A percentile compares a stretch with the other conserved stretches of the same genome.
phyloP scores from a whole-genome alignment of 176 grass and related monocot species.

The bread wheat (Triticum aestivum) region DNA sequence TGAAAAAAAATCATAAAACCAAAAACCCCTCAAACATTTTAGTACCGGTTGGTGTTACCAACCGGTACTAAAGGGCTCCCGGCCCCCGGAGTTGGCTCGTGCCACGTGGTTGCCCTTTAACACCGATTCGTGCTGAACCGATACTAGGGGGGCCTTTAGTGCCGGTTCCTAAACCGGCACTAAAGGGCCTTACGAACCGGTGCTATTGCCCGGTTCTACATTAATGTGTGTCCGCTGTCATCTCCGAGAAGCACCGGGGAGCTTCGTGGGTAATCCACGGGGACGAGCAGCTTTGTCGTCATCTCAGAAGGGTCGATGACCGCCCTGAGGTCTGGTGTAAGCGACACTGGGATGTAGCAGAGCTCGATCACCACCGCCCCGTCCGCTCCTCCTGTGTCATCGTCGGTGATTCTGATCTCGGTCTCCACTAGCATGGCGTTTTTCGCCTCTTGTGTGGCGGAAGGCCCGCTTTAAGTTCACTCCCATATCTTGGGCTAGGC shows the following conservation, averaged over 20 bases:
- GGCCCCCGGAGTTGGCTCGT: too few species aligned
- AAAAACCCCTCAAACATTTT: too few species aligned
- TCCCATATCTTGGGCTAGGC: not conserved
- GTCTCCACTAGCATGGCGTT: slow-evolving; percentile 10
- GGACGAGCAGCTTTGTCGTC: not conserved
- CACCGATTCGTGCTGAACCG: too few species aligned
- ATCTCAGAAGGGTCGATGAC: not conserved
- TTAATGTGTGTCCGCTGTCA: not conserved
- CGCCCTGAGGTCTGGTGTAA: not conserved
- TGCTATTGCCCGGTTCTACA: too few species aligned
- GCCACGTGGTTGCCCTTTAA: too few species aligned
- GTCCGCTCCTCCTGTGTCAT: not conserved
- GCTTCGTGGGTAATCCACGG: slow-evolving; percentile 26
- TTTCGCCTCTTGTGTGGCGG: not conserved
- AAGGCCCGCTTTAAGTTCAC: slow-evolving; percentile 5
- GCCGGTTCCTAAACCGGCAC: too few species aligned
- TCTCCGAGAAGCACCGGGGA: slow-evolving; percentile 1
- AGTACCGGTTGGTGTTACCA: too few species aligned
- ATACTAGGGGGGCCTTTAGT: too few species aligned
- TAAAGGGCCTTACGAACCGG: too few species aligned
- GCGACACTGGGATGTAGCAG: not conserved
- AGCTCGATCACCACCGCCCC: slow-evolving; percentile 13
- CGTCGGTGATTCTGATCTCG: not conserved
- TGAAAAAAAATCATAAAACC: too few species aligned
- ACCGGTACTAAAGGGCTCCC: too few species aligned